A percentile compares a stretch with the other conserved stretches of the same genome.
Conservation (phyloP, 305 asterid species). For the Solanum hybrid region DNA sequence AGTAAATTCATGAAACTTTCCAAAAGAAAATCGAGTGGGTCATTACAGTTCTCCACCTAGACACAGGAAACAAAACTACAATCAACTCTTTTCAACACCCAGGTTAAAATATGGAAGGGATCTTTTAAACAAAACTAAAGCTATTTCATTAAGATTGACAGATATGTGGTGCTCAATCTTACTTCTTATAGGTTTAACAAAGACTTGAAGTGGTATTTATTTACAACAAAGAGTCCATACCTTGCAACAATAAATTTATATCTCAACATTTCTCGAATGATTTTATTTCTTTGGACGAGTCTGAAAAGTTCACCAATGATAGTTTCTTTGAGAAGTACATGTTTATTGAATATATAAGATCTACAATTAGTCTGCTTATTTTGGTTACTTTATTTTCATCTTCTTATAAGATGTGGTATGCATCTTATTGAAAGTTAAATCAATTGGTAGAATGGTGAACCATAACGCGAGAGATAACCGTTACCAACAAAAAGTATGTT, state of each 20-base stretch:
- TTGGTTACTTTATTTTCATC: neutral
- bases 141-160: too few relatives aligned
- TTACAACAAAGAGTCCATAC: neutral
- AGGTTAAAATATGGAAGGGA: neutral
- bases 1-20: neutral
- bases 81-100: neutral
- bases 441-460: neutral
- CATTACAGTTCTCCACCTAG: neutral
- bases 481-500: neutral
- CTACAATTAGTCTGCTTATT: neutral
- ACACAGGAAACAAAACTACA: too few relatives aligned
- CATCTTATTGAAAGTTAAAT: neutral
- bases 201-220: neutral
- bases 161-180: neutral
- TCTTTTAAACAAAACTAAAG: neutral
- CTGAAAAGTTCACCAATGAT: neutral
- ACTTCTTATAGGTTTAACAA: too few relatives aligned
- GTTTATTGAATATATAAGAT: too few relatives aligned
- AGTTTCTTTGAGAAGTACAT: neutral
- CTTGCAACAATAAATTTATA: neutral
- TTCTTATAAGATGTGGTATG: neutral
- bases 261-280: neutral
- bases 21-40: neutral
- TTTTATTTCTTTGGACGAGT: neutral
- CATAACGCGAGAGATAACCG: too few relatives aligned